These are phyloP conservation scores for Stenocarpella maydis DNA, from an alignment of 2,329 filamentous ascomycete species.

Conservation along the genomic window DNA sequence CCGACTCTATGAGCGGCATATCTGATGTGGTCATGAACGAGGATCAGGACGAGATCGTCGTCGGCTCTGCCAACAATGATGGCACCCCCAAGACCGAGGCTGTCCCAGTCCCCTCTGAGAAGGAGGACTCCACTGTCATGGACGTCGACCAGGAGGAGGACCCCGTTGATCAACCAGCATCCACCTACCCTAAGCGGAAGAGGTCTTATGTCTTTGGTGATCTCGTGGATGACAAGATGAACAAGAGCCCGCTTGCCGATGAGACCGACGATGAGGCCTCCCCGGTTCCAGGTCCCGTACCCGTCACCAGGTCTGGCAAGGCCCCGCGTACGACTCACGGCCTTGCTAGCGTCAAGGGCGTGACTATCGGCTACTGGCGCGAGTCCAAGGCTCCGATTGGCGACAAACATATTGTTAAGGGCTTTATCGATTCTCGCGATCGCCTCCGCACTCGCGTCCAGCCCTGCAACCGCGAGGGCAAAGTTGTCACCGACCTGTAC, in stretches of 20 bases:
- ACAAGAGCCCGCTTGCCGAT: conserved; percentile 45
- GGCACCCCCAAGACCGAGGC: conserved; percentile 51
- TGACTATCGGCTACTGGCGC: conserved; percentile 67
- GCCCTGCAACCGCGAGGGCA: conserved; percentile 56
- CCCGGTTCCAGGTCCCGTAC: conserved; percentile 35
- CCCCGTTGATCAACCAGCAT: not conserved
- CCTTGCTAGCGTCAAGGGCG: conserved; percentile 51
- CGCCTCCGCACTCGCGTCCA: conserved; percentile 68
- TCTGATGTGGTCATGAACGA: conserved; percentile 46
- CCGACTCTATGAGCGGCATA: conserved; percentile 50
- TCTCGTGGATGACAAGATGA: conserved; percentile 57
- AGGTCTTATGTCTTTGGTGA: conserved; percentile 59
- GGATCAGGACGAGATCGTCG: conserved; percentile 62
- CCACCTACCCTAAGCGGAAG: conserved; percentile 63
- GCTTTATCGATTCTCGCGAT: conserved; percentile 69
- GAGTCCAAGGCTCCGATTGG: conserved; percentile 60
- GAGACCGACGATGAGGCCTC: conserved; percentile 40
- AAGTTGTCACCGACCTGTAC: conserved; percentile 54
- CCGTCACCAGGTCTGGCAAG: conserved; percentile 4
- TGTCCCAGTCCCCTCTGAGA: conserved; percentile 47
- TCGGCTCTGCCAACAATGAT: conserved; percentile 49
- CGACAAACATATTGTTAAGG: conserved; percentile 66
- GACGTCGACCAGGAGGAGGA: conserved; percentile 1
- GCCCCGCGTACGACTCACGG: conserved; percentile 41
- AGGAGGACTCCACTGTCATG: conserved; percentile 44